Base-by-base conservation (phyloP, 2,329 filamentous ascomycete species). In the Trichothecium roseum region DNA sequence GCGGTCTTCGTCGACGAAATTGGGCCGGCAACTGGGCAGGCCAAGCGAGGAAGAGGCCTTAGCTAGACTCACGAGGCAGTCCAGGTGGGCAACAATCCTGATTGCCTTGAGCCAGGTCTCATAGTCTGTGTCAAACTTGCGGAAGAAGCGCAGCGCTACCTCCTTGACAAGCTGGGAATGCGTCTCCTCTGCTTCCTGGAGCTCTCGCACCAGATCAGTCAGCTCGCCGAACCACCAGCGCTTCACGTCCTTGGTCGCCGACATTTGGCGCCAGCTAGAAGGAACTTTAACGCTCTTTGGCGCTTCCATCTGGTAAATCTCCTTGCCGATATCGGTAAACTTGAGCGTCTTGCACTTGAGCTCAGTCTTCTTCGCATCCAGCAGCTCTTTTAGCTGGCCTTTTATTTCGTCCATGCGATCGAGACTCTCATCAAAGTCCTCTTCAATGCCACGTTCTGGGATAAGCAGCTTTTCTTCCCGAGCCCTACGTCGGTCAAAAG, bases 241-340 rank as follows among this genome's bases (percentile, higher is more conserved):
- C 60, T 94, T 95, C 51, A 93, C 84, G 38, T 81, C 78, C 42
- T 82, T 76, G 0, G 91, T 96, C 1, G 88, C 83, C 4, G 91
- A 96, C 87, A 96, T 95, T 53, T 96, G 89, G 43, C 87, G 80
- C 88, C 91, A 98, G 48, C 67, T 75, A 45, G 82, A 82, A 0
- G 91, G 91, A 3, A 98, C 78, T 57, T 93, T 94, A 51, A 84
- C 66, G 1, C 65, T 63, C 57, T 91, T 94, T 0, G 91, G 89
- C 0, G 85, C 81, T 55, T 98, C 91, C 9, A 98, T 69, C 59
- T 98, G 89, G 60, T 94, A 96, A 35, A 98, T 85, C 52, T 98
- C 91, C 55, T 98, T 98, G 41, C 91, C 91, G 7, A 93, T 82
- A 52, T 96, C 85, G 18, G 78, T 78, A 48, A 79, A 91, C 51